Evolutionary conservation across 2,329 filamentous ascomycete genomes (phyloP).

Genomic region (Alternaria panax): DNA sequence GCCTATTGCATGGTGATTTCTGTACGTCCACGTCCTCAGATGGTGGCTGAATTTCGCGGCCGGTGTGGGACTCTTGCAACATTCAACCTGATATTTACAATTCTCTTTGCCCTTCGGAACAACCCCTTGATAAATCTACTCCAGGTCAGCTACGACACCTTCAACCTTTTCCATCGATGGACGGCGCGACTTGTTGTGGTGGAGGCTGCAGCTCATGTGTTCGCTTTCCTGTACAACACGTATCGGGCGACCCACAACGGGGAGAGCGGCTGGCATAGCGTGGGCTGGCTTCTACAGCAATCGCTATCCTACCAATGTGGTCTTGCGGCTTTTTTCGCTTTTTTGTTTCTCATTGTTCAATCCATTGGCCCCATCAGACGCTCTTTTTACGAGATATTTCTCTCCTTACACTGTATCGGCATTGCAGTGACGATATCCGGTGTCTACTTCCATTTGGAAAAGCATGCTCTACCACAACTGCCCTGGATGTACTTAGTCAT

Average conservation of each 20-base stretch:
- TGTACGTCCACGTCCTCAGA: constrained; percentile 74
- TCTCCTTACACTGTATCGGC: constrained; percentile 70
- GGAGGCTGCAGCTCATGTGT: constrained; percentile 69
- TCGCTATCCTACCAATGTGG: constrained; percentile 63
- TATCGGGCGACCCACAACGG: constrained; percentile 56
- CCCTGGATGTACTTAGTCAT: constrained; percentile 66
- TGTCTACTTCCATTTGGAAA: constrained; percentile 68
- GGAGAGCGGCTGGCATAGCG: constrained; percentile 41
- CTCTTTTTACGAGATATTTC: constrained; percentile 81
- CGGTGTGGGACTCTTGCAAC: constrained; percentile 72
- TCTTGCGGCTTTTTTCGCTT: constrained; percentile 65
- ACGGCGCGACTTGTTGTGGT: constrained; percentile 74
- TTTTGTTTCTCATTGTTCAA: constrained; percentile 68
- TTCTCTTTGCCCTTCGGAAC: constrained; percentile 74
- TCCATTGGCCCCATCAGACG: constrained; percentile 73
- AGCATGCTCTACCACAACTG: constrained; percentile 65
- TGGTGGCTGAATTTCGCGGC: constrained; percentile 64
- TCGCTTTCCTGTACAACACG: constrained; percentile 61
- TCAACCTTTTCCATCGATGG: constrained; percentile 80
- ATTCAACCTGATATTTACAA: constrained; percentile 78
- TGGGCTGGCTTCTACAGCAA: constrained; percentile 40
- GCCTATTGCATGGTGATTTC: constrained; percentile 57
- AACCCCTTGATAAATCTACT: constrained; percentile 75
- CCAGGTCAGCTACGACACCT: constrained; percentile 77
- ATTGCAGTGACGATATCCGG: constrained; percentile 66